A percentile compares a stretch with the other conserved stretches of the same genome.
phyloP scores from a whole-genome alignment of 2,329 filamentous ascomycete genomes.

The Cordyceps javanica region DNA sequence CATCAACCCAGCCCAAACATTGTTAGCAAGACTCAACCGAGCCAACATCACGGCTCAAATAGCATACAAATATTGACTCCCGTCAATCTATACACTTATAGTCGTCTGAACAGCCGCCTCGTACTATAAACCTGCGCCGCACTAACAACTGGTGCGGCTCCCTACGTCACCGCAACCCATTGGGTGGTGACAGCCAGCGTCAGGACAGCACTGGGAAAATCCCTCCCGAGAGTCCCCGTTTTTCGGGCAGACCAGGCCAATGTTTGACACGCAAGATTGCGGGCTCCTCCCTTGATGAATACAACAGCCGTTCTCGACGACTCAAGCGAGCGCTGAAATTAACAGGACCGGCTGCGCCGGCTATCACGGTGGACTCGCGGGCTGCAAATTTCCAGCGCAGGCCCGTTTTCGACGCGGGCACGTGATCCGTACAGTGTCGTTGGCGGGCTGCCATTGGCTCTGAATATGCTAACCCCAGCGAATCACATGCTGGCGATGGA shows the following conservation, averaged over 20 bases:
- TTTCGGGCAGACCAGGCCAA: neutral
- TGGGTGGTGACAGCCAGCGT: no score
- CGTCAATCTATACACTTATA: no score
- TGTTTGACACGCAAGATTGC: neutral
- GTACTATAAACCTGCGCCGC: no score
- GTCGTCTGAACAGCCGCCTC: no score
- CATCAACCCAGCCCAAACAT: no score
- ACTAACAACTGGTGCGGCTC: no score
- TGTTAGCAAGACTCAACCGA: no score
- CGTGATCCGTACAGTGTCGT: neutral
- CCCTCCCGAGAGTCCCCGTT: no score
- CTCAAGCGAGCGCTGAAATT: neutral
- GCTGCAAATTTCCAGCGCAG: constrained; percentile 2
- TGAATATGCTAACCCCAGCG: constrained; percentile 15
- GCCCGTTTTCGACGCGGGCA: neutral
- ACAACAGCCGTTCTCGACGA: neutral
- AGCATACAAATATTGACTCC: no score
- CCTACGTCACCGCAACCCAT: no score
- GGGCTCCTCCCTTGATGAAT: neutral
- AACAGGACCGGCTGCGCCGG: neutral
- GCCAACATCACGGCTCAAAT: no score
- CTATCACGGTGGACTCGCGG: neutral
- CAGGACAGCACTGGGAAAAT: neutral
- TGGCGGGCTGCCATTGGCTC: neutral
- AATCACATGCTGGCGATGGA: constrained; percentile 26